phyloP scores from a whole-genome alignment of 768 basidiomycete genomes.

The Boletus speciosus region DNA sequence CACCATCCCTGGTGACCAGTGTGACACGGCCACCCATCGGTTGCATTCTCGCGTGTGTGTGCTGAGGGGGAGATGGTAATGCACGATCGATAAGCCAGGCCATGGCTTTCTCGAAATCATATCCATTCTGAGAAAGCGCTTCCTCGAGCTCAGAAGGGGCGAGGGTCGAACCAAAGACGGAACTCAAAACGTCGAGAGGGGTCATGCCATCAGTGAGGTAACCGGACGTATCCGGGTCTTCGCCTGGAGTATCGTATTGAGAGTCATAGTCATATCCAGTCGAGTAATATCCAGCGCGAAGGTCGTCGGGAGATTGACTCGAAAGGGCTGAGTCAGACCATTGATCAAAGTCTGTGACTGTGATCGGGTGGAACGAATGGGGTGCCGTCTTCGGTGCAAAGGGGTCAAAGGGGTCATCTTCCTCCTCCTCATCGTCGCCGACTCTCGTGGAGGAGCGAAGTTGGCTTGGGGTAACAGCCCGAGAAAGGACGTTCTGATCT shows the following conservation, averaged over 20 bases:
- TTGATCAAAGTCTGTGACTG: conserved; percentile 61
- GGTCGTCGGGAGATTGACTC: conserved; percentile 51
- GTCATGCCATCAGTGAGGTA: conserved; percentile 91
- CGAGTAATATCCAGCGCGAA: conserved; percentile 33
- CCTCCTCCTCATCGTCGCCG: conserved; percentile 57
- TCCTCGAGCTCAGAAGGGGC: conserved; percentile 92
- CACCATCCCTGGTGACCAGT: conserved; percentile 56
- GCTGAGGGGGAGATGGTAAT: conserved; percentile 43
- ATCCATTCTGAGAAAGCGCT: conserved; percentile 80
- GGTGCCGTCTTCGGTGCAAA: conserved; percentile 47
- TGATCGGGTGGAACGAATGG: conserved; percentile 60
- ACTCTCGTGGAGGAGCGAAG: conserved; percentile 61
- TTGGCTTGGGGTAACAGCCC: conserved; percentile 67
- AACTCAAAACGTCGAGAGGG: conserved; percentile 92
- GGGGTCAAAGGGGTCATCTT: conserved; percentile 85
- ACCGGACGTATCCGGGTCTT: conserved; percentile 52
- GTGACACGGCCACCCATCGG: conserved; percentile 66
- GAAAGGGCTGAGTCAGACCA: conserved; percentile 55
- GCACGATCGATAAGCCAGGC: conserved; percentile 85
- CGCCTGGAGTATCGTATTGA: conserved; percentile 30
- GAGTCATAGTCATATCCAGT: conserved; percentile 31
- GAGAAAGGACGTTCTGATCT: conserved; percentile 50
- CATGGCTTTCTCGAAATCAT: conserved; percentile 96
- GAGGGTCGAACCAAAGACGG: conserved; percentile 88
- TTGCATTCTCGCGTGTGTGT: conserved; percentile 46